Evolutionary conservation across 2,329 filamentous ascomycete genomes (phyloP).

Genomic region (Teratosphaeriaceae sp.): DNA sequence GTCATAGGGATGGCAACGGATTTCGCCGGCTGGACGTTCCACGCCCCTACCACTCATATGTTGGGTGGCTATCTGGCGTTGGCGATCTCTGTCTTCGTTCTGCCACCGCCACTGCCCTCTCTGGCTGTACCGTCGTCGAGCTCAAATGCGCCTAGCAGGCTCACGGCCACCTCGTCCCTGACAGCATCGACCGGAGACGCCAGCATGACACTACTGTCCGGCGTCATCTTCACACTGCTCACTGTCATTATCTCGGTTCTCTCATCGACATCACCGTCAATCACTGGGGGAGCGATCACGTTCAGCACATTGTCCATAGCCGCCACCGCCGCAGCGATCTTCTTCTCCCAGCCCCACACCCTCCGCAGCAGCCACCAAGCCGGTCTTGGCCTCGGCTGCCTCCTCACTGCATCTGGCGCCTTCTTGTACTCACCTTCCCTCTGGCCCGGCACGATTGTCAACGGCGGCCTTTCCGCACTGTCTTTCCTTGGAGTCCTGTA

Average conservation of each 20-base stretch:
- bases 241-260: slow-evolving; percentile 32
- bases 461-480: slow-evolving; percentile 28
- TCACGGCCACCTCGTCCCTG: slow-evolving; percentile 22
- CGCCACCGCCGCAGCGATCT: slow-evolving; percentile 36
- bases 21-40: slow-evolving; percentile 25
- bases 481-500: slow-evolving; percentile 34
- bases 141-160: slow-evolving; percentile 1
- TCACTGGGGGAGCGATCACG: slow-evolving; percentile 28
- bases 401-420: slow-evolving; percentile 26
- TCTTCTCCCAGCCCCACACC: slow-evolving; percentile 36
- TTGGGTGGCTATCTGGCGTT: slow-evolving; percentile 44
- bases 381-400: slow-evolving; percentile 28
- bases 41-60: slow-evolving; percentile 23
- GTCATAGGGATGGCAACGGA: slow-evolving; percentile 30
- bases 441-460: slow-evolving; percentile 30
- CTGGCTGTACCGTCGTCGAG: neutral
- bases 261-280: slow-evolving; percentile 27
- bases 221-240: slow-evolving; percentile 29
- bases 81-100: slow-evolving; percentile 37
- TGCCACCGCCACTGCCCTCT: slow-evolving; percentile 43
- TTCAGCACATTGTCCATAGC: slow-evolving; percentile 37
- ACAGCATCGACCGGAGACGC: slow-evolving; percentile 34
- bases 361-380: slow-evolving; percentile 32
- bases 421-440: slow-evolving; percentile 30
- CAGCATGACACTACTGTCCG: slow-evolving; percentile 37